Evolutionary conservation across 495 filamentous ascomycete species (phyloP).

Genomic region (Lasiosphaeris hirsuta): DNA sequence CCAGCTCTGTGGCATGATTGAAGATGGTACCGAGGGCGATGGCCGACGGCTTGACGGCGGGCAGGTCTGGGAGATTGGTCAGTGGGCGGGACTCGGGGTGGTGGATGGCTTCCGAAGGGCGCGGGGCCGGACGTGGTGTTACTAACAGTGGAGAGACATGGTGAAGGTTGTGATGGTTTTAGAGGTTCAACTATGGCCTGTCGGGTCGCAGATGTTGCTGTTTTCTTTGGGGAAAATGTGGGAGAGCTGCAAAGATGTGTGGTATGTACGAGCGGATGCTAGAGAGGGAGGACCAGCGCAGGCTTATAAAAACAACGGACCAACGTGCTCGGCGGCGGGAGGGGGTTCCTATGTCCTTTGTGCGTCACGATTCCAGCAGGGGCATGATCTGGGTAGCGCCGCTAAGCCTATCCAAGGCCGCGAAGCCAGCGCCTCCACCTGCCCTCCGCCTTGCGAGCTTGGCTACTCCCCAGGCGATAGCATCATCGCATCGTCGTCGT

Average conservation of each 20-base stretch:
- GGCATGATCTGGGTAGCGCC: background rate
- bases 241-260: conserved; percentile 4
- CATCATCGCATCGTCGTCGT: conserved; percentile 33
- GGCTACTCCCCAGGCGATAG: conserved; percentile 3
- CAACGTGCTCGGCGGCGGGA: conserved; percentile 1
- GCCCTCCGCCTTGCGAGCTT: background rate
- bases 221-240: conserved; percentile 6
- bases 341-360: conserved; percentile 18
- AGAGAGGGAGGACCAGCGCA: conserved; percentile 2
- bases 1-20: conserved; percentile 68
- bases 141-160: conserved; percentile 61
- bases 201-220: conserved; percentile 5
- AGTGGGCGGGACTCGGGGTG: conserved; percentile 5
- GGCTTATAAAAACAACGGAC: conserved; percentile 18
- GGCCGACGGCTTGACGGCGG: conserved; percentile 94
- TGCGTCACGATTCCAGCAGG: conserved; percentile 29
- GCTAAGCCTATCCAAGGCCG: too few species aligned
- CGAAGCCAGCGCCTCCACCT: background rate
- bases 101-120: background rate
- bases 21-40: conserved; percentile 94
- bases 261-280: too few species aligned
- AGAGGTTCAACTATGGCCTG: background rate
- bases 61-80: conserved; percentile 62
- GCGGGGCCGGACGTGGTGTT: background rate
- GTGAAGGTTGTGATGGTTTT: conserved; percentile 24